Evolutionary conservation across 2,329 filamentous ascomycete genomes (phyloP).

Genomic region (Colletotrichum liriopes): DNA sequence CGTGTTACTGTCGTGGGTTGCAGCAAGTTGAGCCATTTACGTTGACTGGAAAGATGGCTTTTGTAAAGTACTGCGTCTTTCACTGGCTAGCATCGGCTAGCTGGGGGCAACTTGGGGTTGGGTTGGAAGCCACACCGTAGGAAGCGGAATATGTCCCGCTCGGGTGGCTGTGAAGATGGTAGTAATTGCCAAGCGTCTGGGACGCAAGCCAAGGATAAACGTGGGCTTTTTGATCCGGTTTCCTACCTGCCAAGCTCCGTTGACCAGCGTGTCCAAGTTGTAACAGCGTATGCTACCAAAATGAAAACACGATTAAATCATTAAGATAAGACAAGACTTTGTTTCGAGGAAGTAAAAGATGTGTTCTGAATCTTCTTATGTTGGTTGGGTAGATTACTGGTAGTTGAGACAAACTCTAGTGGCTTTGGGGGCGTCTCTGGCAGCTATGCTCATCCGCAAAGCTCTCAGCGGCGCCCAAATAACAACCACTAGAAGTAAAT

Average conservation of each 20-base stretch:
- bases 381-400: no score
- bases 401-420: no score
- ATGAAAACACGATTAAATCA: no score
- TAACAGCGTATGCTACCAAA: background rate
- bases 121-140: background rate
- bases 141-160: background rate
- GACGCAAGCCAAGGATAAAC: background rate
- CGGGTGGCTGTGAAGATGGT: slow-evolving; percentile 2
- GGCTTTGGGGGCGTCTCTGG: no score
- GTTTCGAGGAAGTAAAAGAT: no score
- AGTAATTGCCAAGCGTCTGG: background rate
- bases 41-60: no score
- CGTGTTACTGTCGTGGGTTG: background rate
- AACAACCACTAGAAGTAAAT: no score
- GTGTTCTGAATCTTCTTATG: no score
- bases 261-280: background rate
- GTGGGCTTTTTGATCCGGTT: background rate
- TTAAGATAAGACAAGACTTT: no score
- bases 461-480: no score
- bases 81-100: background rate
- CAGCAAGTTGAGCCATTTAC: background rate
- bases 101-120: background rate
- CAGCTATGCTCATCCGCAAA: no score
- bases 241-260: background rate
- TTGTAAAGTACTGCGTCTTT: background rate